phyloP scores from a whole-genome alignment of 2,329 filamentous ascomycete genomes.

The Epicoccum nigrum region DNA sequence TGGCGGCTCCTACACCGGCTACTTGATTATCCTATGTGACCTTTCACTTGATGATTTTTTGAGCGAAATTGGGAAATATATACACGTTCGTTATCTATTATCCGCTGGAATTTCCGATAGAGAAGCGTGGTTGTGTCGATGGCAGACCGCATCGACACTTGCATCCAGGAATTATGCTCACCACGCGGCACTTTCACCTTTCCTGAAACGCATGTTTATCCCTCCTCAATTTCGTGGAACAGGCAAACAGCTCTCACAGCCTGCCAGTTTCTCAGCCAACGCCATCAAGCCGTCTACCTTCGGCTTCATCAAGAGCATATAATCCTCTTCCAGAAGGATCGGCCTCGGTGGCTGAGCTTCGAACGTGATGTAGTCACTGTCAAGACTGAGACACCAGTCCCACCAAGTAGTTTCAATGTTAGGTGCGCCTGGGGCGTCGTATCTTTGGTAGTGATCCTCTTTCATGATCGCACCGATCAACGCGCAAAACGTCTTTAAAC shows the following conservation, averaged over 20 bases:
- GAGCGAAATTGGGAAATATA: no score
- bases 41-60: no score
- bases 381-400: slow-evolving; percentile 44
- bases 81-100: no score
- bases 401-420: slow-evolving; percentile 48
- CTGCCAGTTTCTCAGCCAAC: not conserved
- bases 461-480: slow-evolving; percentile 50
- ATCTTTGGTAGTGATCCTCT: slow-evolving; percentile 50
- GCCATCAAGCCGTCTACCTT: slow-evolving; percentile 43
- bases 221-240: no score
- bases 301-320: slow-evolving; percentile 47
- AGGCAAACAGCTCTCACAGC: no score
- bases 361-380: slow-evolving; percentile 39
- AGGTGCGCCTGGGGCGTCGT: slow-evolving; percentile 38
- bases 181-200: no score
- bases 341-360: slow-evolving; percentile 33
- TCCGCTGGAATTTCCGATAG: no score
- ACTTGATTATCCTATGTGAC: no score
- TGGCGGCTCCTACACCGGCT: no score
- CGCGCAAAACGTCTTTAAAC: slow-evolving; percentile 32
- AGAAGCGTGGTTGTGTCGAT: no score
- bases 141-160: no score
- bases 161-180: not conserved
- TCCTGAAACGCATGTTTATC: no score
- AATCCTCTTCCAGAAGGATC: slow-evolving; percentile 44